Conservation (phyloP, 108 stramenopile species). For the Cyclostephanos invisitatus region DNA sequence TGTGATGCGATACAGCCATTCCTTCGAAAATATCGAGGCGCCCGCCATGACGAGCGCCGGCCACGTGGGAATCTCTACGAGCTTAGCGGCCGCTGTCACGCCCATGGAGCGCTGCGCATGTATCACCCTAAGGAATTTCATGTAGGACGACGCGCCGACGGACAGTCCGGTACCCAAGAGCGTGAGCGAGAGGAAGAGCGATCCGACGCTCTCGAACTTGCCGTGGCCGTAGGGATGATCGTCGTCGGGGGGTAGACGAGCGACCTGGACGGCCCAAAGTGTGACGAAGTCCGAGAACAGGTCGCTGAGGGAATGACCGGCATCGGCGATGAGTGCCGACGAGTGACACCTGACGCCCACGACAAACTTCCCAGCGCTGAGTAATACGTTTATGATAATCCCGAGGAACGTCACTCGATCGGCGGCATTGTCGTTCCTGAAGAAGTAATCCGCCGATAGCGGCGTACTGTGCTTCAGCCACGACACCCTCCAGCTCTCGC, state of each 20-base stretch:
- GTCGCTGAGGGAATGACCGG: conserved; percentile 92
- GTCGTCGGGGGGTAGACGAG: conserved; percentile 83
- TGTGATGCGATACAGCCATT: conserved; percentile 92
- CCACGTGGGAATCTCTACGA: conserved; percentile 55
- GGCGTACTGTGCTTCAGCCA: conserved; percentile 50
- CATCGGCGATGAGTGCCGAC: conserved; percentile 92
- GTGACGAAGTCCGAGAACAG: conserved; percentile 93
- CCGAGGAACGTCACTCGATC: conserved; percentile 89
- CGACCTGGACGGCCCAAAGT: conserved; percentile 87
- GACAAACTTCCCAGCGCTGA: conserved; percentile 73
- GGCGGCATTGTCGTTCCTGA: conserved; percentile 66
- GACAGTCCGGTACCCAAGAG: conserved; percentile 87
- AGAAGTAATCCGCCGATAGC: conserved; percentile 50
- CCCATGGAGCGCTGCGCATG: conserved; percentile 32
- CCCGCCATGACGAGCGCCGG: conserved; percentile 85
- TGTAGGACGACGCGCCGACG: conserved; percentile 80
- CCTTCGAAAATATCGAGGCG: conserved; percentile 88
- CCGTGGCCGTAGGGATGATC: conserved; percentile 98
- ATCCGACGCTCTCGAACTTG: conserved; percentile 94
- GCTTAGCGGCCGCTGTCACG: conserved; percentile 39
- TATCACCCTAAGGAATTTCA: conserved; percentile 58
- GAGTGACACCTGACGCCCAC: conserved; percentile 86
- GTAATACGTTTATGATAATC: conserved; percentile 73
- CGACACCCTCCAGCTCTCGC: conserved; percentile 51
- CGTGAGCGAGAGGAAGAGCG: conserved; percentile 87